These are phyloP conservation scores for Penicillium psychrosexuale DNA, from an alignment of 2,329 filamentous ascomycete genomes.

Conservation along the genomic window DNA sequence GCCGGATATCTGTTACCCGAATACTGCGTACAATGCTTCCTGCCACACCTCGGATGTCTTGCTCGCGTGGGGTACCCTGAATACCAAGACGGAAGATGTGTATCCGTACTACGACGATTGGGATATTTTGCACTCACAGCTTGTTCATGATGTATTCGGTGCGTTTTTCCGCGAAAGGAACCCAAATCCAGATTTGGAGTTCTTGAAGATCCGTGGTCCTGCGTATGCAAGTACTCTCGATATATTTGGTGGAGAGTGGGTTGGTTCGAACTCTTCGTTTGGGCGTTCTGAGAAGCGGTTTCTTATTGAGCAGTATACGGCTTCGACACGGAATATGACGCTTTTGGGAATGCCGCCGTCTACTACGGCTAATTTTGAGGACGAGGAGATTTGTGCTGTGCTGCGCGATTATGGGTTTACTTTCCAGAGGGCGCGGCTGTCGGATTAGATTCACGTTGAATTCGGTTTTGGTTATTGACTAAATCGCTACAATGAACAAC, in stretches of 20 bases:
- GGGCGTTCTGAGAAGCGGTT: neutral
- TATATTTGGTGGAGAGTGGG: conserved; percentile 4
- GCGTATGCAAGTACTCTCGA: conserved; percentile 20
- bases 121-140: conserved; percentile 24
- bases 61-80: conserved; percentile 28
- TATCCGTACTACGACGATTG: conserved; percentile 20
- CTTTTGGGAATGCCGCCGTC: conserved; percentile 18
- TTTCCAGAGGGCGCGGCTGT: conserved; percentile 21
- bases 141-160: conserved; percentile 26
- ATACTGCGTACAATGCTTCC: conserved; percentile 25
- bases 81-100: conserved; percentile 23
- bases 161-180: conserved; percentile 21
- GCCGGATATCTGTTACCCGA: conserved; percentile 25
- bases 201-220: conserved; percentile 18
- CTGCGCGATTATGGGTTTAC: conserved; percentile 27
- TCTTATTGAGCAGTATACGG: conserved; percentile 11
- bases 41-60: conserved; percentile 29
- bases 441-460: neutral
- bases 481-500: neutral
- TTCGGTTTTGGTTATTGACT: neutral
- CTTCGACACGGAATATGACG: conserved; percentile 9
- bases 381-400: conserved; percentile 19
- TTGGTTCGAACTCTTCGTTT: neutral
- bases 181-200: conserved; percentile 22
- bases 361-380: conserved; percentile 9